Evolutionary conservation across 768 basidiomycete species (phyloP).

Genomic region (Leucocoprinus leucothites): DNA sequence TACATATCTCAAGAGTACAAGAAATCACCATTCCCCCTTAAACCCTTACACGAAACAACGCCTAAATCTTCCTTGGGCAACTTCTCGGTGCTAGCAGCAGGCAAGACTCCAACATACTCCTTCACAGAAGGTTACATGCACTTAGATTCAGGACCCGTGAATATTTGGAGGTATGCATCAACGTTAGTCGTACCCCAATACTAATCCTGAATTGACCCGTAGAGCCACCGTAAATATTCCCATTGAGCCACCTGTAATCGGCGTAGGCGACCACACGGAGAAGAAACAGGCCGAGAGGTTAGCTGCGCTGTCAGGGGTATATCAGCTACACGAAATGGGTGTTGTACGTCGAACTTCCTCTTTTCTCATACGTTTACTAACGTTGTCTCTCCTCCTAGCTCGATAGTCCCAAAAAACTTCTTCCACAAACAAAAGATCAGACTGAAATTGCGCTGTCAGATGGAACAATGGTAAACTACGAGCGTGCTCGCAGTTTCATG

Average conservation of each 20-base stretch:
- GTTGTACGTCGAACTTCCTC: constrained; percentile 47
- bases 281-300: constrained; percentile 70
- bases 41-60: constrained; percentile 26
- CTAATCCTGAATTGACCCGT: neutral
- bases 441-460: constrained; percentile 49
- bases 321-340: constrained; percentile 62
- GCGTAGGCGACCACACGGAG: constrained; percentile 55
- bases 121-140: constrained; percentile 26
- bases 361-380: neutral
- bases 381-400: constrained; percentile 24
- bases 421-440: constrained; percentile 18
- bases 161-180: constrained; percentile 43
- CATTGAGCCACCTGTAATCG: constrained; percentile 42
- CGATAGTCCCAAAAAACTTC: constrained; percentile 32
- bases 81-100: constrained; percentile 26
- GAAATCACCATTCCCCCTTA: constrained; percentile 28
- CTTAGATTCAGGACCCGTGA: constrained; percentile 18
- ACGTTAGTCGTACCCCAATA: neutral
- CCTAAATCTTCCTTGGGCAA: constrained; percentile 43
- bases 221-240: constrained; percentile 39
- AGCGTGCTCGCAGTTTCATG: constrained; percentile 85
- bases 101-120: constrained; percentile 30
- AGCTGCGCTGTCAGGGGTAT: constrained; percentile 71
- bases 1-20: constrained; percentile 30
- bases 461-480: constrained; percentile 59